Conservation (phyloP, 345 rosid species). For the Gynandropsis gynandra region DNA sequence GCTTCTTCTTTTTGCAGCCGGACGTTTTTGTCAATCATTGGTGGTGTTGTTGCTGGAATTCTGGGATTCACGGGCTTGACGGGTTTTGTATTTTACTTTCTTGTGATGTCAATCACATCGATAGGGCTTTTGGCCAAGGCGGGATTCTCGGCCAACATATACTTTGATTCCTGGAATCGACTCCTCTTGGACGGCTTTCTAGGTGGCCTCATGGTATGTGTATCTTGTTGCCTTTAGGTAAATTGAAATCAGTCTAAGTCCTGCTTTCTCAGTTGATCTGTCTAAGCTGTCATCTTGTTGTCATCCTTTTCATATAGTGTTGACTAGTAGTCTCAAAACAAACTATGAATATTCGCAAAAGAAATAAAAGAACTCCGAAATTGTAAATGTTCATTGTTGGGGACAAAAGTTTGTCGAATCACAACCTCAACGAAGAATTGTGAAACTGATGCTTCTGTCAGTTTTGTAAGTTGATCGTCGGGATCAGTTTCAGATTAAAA, state of each 20-base stretch:
- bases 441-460: no score
- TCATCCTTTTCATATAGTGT: no score
- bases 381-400: no score
- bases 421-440: no score
- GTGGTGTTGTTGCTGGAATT: slow-evolving; percentile 89
- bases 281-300: no score
- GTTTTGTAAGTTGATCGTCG: no score
- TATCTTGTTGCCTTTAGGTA: background rate
- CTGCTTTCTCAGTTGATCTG: background rate
- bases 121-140: slow-evolving; percentile 79
- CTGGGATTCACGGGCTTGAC: slow-evolving; percentile 73
- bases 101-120: slow-evolving; percentile 79
- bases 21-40: slow-evolving; percentile 84
- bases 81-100: slow-evolving; percentile 76
- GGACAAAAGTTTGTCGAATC: no score
- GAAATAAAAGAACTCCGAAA: no score
- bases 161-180: slow-evolving; percentile 82
- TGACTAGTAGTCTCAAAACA: no score
- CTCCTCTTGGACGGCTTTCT: slow-evolving; percentile 67
- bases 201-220: slow-evolving; percentile 83
- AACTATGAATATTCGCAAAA: no score
- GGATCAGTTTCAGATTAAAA: no score
- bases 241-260: background rate
- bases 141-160: slow-evolving; percentile 60
- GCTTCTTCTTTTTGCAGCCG: slow-evolving; percentile 50